phyloP scores from a whole-genome alignment of 495 filamentous ascomycete species.

The Penicillium antarcticum region DNA sequence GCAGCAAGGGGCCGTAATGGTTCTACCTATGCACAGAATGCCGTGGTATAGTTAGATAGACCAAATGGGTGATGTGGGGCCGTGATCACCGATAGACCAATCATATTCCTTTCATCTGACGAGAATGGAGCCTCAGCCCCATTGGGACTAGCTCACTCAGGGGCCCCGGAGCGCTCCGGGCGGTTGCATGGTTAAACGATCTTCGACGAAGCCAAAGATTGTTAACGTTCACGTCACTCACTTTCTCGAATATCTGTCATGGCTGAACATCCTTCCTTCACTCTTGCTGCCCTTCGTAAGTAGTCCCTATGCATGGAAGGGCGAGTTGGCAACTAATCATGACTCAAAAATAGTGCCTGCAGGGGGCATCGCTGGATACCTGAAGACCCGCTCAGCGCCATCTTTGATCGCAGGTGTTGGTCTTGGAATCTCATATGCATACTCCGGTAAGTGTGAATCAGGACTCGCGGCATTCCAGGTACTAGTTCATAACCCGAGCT shows the following conservation, averaged over 20 bases:
- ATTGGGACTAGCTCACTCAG: no score
- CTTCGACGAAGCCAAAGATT: no score
- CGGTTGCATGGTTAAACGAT: no score
- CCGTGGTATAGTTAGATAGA: no score
- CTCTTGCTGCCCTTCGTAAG: conserved; percentile 17
- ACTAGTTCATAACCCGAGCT: neutral
- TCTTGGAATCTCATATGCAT: conserved; percentile 13
- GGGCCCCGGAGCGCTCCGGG: no score
- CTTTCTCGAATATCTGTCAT: conserved; percentile 31
- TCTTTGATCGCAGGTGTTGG: conserved; percentile 16
- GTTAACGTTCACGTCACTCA: no score
- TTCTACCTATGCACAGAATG: no score
- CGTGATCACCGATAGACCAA: no score
- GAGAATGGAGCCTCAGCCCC: no score
- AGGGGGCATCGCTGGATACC: conserved; percentile 11
- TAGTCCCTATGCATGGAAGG: neutral
- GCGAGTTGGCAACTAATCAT: neutral
- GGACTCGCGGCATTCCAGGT: neutral
- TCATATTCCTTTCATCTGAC: no score
- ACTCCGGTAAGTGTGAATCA: conserved; percentile 4
- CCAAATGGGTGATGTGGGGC: no score
- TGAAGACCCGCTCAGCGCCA: conserved; percentile 11
- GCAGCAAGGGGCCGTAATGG: no score
- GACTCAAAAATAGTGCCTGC: conserved; percentile 6
- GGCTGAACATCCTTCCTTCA: conserved; percentile 20